Percentiles rank a stretch among this genome's conserved stretches.
phyloP scores from a whole-genome alignment of 169 alveolate species.

The Eimeria praecox region DNA sequence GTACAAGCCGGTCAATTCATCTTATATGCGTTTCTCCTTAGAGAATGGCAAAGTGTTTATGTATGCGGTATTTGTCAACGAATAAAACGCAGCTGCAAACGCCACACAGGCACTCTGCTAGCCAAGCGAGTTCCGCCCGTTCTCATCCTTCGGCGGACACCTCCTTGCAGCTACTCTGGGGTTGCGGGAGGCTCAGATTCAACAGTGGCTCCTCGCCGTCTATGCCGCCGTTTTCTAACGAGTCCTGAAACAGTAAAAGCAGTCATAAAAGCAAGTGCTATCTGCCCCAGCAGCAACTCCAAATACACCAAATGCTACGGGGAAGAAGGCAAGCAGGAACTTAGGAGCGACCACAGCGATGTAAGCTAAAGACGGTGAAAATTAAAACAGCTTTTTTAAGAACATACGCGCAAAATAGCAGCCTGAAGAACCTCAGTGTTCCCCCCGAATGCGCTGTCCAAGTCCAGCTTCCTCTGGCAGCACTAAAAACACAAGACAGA shows the following conservation, averaged over 20 bases:
- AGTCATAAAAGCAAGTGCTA: neutral
- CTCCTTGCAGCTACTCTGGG: neutral
- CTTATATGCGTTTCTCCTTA: no score
- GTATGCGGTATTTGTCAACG: no score
- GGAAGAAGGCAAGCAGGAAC: neutral
- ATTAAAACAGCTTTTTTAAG: neutral
- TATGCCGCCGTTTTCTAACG: slow-evolving; percentile 6
- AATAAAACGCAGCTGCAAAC: no score
- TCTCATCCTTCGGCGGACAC: no score
- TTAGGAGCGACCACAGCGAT: no score
- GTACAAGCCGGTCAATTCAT: no score
- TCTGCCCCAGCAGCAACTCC: neutral
- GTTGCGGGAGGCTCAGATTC: neutral
- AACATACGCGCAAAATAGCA: slow-evolving; percentile 85
- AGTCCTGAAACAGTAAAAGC: slow-evolving; percentile 16
- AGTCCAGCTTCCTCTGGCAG: slow-evolving; percentile 89
- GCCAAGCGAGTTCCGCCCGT: no score
- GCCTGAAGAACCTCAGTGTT: slow-evolving; percentile 87
- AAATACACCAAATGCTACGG: neutral
- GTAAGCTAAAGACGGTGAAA: neutral
- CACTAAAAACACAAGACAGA: slow-evolving; percentile 83
- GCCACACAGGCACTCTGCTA: no score
- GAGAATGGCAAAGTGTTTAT: no score
- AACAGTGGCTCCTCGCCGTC: slow-evolving; percentile 41
- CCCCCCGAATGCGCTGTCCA: slow-evolving; percentile 93